Percentiles rank a stretch among this genome's conserved stretches.
Evolutionary conservation across 176 grass and related monocot genomes (phyloP).

Genomic region (Aegilops longissima): DNA sequence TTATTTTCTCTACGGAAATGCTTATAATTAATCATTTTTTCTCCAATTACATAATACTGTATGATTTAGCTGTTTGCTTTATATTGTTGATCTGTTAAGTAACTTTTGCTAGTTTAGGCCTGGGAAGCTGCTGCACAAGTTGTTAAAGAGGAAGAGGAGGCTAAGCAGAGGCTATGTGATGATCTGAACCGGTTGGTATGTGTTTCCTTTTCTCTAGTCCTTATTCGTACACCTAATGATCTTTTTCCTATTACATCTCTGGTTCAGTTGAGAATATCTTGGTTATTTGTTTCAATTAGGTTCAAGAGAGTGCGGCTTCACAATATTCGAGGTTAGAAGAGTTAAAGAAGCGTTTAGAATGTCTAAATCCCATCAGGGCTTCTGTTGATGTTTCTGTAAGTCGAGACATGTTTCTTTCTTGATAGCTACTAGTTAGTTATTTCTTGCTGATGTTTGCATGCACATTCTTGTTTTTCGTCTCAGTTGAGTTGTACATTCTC

Average conservation of each 20-base stretch:
- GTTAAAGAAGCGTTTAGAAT: slow-evolving; percentile 79
- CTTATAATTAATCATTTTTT: slow-evolving; percentile 1
- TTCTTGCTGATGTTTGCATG: neutral
- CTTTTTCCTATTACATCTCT: neutral
- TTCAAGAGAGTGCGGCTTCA: slow-evolving; percentile 79
- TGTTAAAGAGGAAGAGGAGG: slow-evolving; percentile 84
- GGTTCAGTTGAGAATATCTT: slow-evolving; percentile 19
- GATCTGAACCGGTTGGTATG: slow-evolving; percentile 78
- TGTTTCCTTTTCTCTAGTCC: slow-evolving; percentile 25
- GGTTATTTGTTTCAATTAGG: slow-evolving; percentile 47
- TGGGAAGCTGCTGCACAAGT: slow-evolving; percentile 77
- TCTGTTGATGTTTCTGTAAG: slow-evolving; percentile 66
- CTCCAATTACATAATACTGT: neutral
- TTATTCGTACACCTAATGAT: neutral
- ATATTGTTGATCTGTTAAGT: neutral
- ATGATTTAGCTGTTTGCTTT: slow-evolving; percentile 10
- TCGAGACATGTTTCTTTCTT: neutral
- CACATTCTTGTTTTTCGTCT: neutral
- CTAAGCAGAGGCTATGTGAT: slow-evolving; percentile 85
- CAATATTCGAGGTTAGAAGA: slow-evolving; percentile 87
- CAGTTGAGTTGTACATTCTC: neutral
- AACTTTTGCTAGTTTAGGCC: slow-evolving; percentile 49
- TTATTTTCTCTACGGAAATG: neutral
- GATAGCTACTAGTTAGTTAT: neutral
- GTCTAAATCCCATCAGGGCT: slow-evolving; percentile 63